Evolutionary conservation across 805 yeast genomes (phyloP), one percentile per base, ranked within the genome.

Genomic region (Lipomyces orientalis): DNA sequence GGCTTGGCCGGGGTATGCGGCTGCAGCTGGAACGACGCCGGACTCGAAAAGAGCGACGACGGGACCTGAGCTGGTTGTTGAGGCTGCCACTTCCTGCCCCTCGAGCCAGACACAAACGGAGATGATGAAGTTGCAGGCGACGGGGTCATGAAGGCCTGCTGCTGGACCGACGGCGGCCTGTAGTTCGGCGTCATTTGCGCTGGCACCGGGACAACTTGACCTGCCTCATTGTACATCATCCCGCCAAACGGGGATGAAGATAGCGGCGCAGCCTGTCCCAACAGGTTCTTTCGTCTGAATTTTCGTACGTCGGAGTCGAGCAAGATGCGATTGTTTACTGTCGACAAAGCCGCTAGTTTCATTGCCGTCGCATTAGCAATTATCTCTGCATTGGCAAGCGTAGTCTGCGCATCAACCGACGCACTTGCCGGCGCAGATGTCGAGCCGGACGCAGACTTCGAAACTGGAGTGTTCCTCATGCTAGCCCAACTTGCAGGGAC

Each of bases 291-390:
- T n/a, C 76, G 68, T 2, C 76, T 70, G 62, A 70, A 74, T 68
- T 75, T 75, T 58, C 73, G 73, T 46, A 72, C 79, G 62, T 76
- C 78, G 4, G 81, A 76, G 69, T 82, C 84, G 35, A 82, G 74
- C 57, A 79, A 77, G 3, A 77, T 87, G 29, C 90, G 77, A 7
- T 85, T 82, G 76, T 86, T 86, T 68, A 87, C 88, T 2, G 91
- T 88, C 33, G 88, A 85, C 64, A 88, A 81, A 0, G 91, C 91
- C 4, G 90, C 89, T 70, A 88, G 78, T 74, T 88, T 88, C 77
- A 85, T 78, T n/a, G 86, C 84, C 37, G 83, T 81, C 29, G 75
- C 62, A 63, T 65, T 71, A 8, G 75, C 69, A 35, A 70, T 65
- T 31, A 77, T 76, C 63, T 77, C 79, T 14, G 74, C 73, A 61